Conservation (phyloP, 495 filamentous ascomycete species). For the Xylaria cubensis region DNA sequence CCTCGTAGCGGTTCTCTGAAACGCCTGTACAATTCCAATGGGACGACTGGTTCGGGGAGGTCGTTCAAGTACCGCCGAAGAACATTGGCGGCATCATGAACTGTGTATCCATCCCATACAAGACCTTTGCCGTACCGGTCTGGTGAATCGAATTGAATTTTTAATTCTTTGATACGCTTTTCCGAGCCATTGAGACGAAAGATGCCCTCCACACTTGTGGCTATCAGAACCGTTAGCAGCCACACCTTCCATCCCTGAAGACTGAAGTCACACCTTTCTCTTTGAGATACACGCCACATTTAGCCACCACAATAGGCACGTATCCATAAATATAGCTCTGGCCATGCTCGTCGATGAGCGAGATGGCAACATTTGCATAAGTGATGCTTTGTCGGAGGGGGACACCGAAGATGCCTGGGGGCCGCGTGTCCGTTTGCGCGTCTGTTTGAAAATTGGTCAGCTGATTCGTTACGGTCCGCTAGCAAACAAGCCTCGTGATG, state of each 20-base stretch:
- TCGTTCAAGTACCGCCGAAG: slow-evolving; percentile 94
- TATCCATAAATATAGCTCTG: slow-evolving; percentile 98
- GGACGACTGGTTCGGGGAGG: slow-evolving; percentile 94
- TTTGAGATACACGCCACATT: slow-evolving; percentile 97
- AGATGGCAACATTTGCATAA: slow-evolving; percentile 98
- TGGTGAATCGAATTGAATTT: slow-evolving; percentile 89
- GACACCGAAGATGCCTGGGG: slow-evolving; percentile 84
- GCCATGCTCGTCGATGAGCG: slow-evolving; percentile 86
- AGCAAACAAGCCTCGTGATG: neutral
- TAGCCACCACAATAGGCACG: slow-evolving; percentile 97
- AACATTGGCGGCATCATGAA: slow-evolving; percentile 98
- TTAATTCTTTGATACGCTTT: slow-evolving; percentile 96
- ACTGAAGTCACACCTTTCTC: slow-evolving; percentile 80
- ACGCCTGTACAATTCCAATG: slow-evolving; percentile 87
- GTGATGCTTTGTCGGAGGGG: slow-evolving; percentile 92
- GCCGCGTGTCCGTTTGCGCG: slow-evolving; percentile 44
- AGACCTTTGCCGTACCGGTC: slow-evolving; percentile 96
- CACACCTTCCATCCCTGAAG: slow-evolving; percentile 3
- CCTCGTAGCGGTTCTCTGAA: slow-evolving; percentile 85
- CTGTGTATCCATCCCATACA: slow-evolving; percentile 97
- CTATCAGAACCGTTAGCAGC: slow-evolving; percentile 55
- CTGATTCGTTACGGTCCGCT: neutral
- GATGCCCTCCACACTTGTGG: slow-evolving; percentile 95
- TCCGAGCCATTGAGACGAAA: slow-evolving; percentile 97
- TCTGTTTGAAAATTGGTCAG: slow-evolving; percentile 43